Evolutionary conservation across 2,329 filamentous ascomycete species (phyloP).

Genomic region (Xylaria sp.): DNA sequence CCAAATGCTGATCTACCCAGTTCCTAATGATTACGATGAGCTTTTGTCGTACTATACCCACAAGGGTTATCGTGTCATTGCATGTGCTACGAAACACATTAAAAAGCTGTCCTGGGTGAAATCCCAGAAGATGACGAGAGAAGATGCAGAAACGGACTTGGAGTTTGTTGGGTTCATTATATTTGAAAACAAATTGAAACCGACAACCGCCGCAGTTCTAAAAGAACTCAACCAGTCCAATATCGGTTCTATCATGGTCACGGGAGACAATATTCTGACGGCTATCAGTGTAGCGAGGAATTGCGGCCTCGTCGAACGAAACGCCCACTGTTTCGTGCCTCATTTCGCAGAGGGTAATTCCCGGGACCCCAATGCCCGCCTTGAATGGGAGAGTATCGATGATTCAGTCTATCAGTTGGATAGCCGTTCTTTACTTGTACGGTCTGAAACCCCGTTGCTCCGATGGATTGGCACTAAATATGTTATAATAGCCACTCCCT

Average conservation of each 20-base stretch:
- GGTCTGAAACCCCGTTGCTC: conserved; percentile 22
- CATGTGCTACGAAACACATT: conserved; percentile 88
- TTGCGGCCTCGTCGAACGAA: conserved; percentile 79
- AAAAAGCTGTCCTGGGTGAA: conserved; percentile 91
- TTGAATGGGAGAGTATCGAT: conserved; percentile 96
- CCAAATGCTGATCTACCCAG: conserved; percentile 44
- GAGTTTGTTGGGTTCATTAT: conserved; percentile 96
- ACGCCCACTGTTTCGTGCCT: conserved; percentile 90
- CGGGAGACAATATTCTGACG: conserved; percentile 95
- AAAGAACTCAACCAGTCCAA: conserved; percentile 81
- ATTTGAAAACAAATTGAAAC: conserved; percentile 98
- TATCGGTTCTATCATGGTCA: conserved; percentile 94
- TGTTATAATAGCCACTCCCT: conserved; percentile 65
- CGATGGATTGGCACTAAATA: conserved; percentile 8
- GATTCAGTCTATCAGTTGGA: conserved; percentile 80
- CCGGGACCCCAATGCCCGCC: conserved; percentile 72
- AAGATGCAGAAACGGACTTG: conserved; percentile 81
- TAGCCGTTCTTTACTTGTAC: conserved; percentile 73
- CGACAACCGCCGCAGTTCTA: conserved; percentile 80
- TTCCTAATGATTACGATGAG: conserved; percentile 89
- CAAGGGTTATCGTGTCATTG: conserved; percentile 94
- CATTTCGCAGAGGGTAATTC: conserved; percentile 81
- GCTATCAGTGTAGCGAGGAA: conserved; percentile 95
- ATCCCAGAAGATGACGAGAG: conserved; percentile 88
- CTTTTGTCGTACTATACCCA: conserved; percentile 91